A percentile compares a stretch with the other conserved stretches of the same genome.
Evolutionary conservation across 2,329 filamentous ascomycete genomes (phyloP).

Genomic region (Helicocarpus griseus): DNA sequence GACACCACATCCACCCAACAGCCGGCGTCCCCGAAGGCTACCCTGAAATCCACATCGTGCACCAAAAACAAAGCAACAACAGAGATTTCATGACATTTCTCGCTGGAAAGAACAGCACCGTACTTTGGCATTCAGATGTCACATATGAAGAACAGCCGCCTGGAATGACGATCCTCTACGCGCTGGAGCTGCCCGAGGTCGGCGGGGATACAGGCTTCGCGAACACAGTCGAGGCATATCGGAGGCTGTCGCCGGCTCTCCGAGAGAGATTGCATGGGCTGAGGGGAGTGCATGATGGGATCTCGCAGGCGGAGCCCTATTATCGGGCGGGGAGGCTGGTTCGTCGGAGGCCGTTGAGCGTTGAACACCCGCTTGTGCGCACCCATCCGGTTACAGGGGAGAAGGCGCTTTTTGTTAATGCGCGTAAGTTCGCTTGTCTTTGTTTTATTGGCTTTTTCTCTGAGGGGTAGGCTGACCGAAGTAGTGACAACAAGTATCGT

Average conservation of each 20-base stretch:
- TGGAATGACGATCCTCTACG: slow-evolving; percentile 79
- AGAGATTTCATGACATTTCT: slow-evolving; percentile 52
- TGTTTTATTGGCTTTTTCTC: neutral
- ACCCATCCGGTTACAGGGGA: slow-evolving; percentile 77
- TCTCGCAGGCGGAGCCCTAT: slow-evolving; percentile 67
- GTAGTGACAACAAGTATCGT: slow-evolving; percentile 70
- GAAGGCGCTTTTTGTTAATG: slow-evolving; percentile 75
- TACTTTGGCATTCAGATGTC: slow-evolving; percentile 84
- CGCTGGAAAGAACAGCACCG: slow-evolving; percentile 61
- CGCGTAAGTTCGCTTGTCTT: slow-evolving; percentile 55
- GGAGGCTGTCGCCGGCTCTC: slow-evolving; percentile 68
- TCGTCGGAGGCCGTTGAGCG: slow-evolving; percentile 64
- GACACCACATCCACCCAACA: slow-evolving; percentile 72
- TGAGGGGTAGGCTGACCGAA: neutral
- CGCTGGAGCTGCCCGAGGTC: slow-evolving; percentile 66
- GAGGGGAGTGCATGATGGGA: slow-evolving; percentile 33
- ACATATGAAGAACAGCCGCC: slow-evolving; percentile 83
- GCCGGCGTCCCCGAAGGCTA: slow-evolving; percentile 64
- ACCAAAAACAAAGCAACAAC: slow-evolving; percentile 58
- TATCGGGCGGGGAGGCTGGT: slow-evolving; percentile 59
- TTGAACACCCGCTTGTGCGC: slow-evolving; percentile 68
- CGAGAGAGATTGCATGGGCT: slow-evolving; percentile 71
- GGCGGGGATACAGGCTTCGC: slow-evolving; percentile 81
- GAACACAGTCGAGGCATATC: slow-evolving; percentile 72
- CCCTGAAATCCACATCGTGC: slow-evolving; percentile 72